A percentile compares a stretch with the other conserved stretches of the same genome.
Conservation (phyloP, 768 basidiomycete species). For the Boletus pseudo-olivaceus region DNA sequence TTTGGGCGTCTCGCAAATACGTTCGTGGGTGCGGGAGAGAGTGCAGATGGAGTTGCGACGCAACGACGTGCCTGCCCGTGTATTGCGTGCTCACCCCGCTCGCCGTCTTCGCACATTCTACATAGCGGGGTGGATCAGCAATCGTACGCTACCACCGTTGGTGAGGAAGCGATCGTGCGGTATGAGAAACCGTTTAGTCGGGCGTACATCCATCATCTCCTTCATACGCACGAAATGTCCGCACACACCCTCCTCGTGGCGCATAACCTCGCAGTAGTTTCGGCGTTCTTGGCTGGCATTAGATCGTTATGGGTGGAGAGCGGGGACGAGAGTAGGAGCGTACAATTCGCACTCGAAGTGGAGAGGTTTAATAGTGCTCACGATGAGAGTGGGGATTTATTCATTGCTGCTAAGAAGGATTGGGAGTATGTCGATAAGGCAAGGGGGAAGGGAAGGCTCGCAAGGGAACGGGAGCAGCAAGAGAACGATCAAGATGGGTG, state of each 20-base stretch:
- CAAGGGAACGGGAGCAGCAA: constrained; percentile 53
- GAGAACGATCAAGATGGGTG: background rate
- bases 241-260: constrained; percentile 70
- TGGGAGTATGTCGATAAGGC: constrained; percentile 70
- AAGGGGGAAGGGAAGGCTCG: constrained; percentile 72
- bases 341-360: constrained; percentile 44
- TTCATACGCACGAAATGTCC: constrained; percentile 89
- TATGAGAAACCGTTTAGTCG: constrained; percentile 38
- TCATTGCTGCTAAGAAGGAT: constrained; percentile 47
- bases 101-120: constrained; percentile 34
- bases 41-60: background rate
- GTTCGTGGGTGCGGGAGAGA: constrained; percentile 23
- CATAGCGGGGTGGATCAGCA: constrained; percentile 44
- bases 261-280: constrained; percentile 73
- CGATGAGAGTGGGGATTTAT: constrained; percentile 43
- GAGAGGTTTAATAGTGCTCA: constrained; percentile 48
- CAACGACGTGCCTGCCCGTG: constrained; percentile 42
- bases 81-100: constrained; percentile 50
- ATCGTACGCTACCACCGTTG: constrained; percentile 11
- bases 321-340: background rate
- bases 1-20: constrained; percentile 51
- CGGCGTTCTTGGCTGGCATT: constrained; percentile 60
- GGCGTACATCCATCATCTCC: constrained; percentile 80
- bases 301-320: constrained; percentile 34
- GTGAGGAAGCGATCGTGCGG: background rate